Evolutionary conservation across 2,329 filamentous ascomycete species (phyloP).

Genomic region (Neofusicoccum sp.): DNA sequence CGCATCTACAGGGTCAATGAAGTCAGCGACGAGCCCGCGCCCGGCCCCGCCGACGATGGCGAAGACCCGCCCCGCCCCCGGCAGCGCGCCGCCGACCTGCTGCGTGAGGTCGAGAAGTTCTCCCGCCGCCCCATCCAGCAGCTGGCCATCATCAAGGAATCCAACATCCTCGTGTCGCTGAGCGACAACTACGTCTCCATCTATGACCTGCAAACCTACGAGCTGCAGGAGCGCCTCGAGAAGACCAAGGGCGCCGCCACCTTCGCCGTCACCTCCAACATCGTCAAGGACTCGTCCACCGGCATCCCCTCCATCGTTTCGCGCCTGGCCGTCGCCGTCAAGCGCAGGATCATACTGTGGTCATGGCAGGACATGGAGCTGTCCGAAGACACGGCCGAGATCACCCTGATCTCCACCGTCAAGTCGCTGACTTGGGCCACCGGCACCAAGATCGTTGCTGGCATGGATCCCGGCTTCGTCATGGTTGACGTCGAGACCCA

Average conservation of each 20-base stretch:
- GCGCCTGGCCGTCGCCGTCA: slow-evolving; percentile 85
- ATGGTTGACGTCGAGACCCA: slow-evolving; percentile 80
- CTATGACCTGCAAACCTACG: slow-evolving; percentile 83
- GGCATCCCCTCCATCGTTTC: slow-evolving; percentile 92
- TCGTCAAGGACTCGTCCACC: slow-evolving; percentile 82
- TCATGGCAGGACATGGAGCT: slow-evolving; percentile 96
- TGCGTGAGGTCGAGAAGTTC: slow-evolving; percentile 93
- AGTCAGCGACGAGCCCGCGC: slow-evolving; percentile 42
- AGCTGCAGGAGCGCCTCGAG: slow-evolving; percentile 73
- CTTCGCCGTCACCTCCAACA: slow-evolving; percentile 93
- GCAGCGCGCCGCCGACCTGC: slow-evolving; percentile 66
- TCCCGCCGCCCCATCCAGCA: slow-evolving; percentile 87
- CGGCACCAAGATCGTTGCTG: slow-evolving; percentile 81
- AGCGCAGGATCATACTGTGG: slow-evolving; percentile 86
- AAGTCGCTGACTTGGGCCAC: slow-evolving; percentile 90
- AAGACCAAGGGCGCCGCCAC: slow-evolving; percentile 84
- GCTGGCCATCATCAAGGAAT: slow-evolving; percentile 92
- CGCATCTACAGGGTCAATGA: slow-evolving; percentile 92
- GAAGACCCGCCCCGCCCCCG: slow-evolving; percentile 42
- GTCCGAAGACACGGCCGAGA: slow-evolving; percentile 68
- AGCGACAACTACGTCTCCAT: slow-evolving; percentile 88
- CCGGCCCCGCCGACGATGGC: slow-evolving; percentile 32
- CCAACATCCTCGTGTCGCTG: slow-evolving; percentile 83
- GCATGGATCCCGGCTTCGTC: slow-evolving; percentile 88
- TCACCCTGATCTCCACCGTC: slow-evolving; percentile 77